These are phyloP conservation scores for Capsicum baccatum DNA, from an alignment of 257 asterid genomes.

Conservation along the genomic window DNA sequence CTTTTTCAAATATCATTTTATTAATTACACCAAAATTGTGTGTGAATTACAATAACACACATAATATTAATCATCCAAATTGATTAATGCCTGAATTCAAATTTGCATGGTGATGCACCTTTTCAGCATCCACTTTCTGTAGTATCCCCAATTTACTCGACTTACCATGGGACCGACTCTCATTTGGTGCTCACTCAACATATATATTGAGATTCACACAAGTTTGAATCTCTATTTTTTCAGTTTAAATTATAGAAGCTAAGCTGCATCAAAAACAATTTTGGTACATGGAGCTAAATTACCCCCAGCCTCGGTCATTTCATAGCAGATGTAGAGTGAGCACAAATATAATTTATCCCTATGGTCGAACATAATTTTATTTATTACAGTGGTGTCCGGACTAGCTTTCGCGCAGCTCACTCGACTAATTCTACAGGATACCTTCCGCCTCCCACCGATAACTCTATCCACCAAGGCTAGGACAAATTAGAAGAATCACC, in stretches of 20 bases:
- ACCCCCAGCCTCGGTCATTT: neutral
- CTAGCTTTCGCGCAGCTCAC: no score
- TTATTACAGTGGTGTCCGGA: no score
- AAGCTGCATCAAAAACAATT: neutral
- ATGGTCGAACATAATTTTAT: no score
- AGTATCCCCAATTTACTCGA: conserved; percentile 1
- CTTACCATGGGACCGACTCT: conserved; percentile 1
- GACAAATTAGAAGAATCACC: no score
- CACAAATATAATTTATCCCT: neutral
- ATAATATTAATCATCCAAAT: neutral
- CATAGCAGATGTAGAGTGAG: conserved; percentile 3
- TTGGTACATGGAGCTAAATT: neutral
- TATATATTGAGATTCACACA: neutral
- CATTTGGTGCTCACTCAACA: conserved; percentile 1
- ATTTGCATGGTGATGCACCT: neutral
- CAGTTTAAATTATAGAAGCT: neutral
- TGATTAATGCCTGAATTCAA: neutral
- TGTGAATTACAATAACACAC: neutral
- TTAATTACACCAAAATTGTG: neutral
- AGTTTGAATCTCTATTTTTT: neutral
- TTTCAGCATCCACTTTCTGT: conserved; percentile 1
- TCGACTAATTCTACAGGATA: no score
- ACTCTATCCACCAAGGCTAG: no score
- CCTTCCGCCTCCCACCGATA: no score
- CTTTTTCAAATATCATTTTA: neutral